These are phyloP conservation scores for Trypanosomatidae sp. DNA, from an alignment of 208 protist genomes.

Conservation along the genomic window DNA sequence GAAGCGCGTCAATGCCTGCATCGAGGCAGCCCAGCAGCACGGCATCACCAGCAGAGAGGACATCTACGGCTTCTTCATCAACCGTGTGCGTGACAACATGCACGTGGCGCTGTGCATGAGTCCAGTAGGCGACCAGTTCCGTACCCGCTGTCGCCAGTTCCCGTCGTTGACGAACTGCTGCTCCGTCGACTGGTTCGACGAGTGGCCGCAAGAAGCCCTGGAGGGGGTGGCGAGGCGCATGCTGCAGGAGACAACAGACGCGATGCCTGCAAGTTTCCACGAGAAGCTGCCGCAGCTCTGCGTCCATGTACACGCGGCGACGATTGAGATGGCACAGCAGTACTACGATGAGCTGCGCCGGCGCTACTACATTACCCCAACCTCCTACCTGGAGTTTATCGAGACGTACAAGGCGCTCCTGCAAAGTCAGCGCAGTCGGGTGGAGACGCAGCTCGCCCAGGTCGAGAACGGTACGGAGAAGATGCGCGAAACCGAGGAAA, in stretches of 20 bases:
- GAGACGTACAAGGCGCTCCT: conserved; percentile 92
- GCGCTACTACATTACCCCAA: conserved; percentile 95
- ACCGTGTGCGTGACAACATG: conserved; percentile 94
- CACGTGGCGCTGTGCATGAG: conserved; percentile 97
- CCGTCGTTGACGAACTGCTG: conserved; percentile 98
- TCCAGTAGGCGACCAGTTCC: conserved; percentile 95
- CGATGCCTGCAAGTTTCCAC: conserved; percentile 50
- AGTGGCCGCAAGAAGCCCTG: conserved; percentile 96
- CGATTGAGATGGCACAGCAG: conserved; percentile 64
- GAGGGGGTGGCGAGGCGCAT: conserved; percentile 83
- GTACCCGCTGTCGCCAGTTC: conserved; percentile 95
- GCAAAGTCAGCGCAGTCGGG: conserved; percentile 62
- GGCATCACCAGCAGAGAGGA: conserved; percentile 91
- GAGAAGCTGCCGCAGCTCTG: conserved; percentile 75
- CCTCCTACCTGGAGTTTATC: conserved; percentile 96
- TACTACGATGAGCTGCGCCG: conserved; percentile 94
- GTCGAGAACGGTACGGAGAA: conserved; percentile 90
- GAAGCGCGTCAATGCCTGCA: conserved; percentile 93
- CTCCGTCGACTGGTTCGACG: conserved; percentile 98
- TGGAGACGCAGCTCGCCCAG: conserved; percentile 89
- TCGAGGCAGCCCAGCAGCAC: conserved; percentile 85
- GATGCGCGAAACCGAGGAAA: conserved; percentile 93
- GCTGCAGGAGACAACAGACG: conserved; percentile 55
- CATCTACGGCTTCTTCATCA: conserved; percentile 95
- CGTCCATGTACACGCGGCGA: conserved; percentile 87